Evolutionary conservation across 768 basidiomycete species (phyloP), one percentile per base, ranked within the genome.

Genomic region (Leucocoprinus sp.): DNA sequence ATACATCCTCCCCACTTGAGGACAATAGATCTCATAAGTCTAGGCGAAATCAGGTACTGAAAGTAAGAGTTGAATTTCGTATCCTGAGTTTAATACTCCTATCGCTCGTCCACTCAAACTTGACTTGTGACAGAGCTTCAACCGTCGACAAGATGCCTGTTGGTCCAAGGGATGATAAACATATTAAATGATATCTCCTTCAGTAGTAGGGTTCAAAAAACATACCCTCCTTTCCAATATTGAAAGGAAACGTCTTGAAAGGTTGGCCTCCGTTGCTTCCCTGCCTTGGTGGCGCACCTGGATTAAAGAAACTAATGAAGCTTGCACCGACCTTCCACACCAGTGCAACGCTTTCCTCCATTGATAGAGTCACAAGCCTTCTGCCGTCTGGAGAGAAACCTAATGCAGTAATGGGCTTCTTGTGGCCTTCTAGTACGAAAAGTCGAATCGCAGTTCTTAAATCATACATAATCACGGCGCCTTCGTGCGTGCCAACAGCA

Each of bases 281-380:
- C 62, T 97, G 93, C 23, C 91, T 69, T 4, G 96, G 95, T 2
- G 92, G 93, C 5, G 84, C 85, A 1, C 93, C 93, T 1, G 89
- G 82, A 58, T 82, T 82, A 59, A 98, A 93, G 60, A 98, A 81
- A 52, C 91, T 93, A 18, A 82, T 71, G 52, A 99, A 76, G 56
- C 89, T 90, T 7, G 80, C 73, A 0, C 96, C 95, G 4, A 97
- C 93, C 57, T 97, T 97, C 96, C 96, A 99, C 11, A 95, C 89
- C 9, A 91, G 73, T 4, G 92, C 84, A 3, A 76, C 69, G 21
- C 79, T 80, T 58, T 97, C 93, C 50, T 86, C 87, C 19, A 98
- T 68, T 0, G 87, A 95, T 7, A 90, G 68, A 0, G 92, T 93
- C 29, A 95, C 82, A 14, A 98, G 69, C 15, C 96, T 72, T 15